Evolutionary conservation across 371 early-diverging fungal genomes (phyloP), one percentile per base, ranked within the genome.

Genomic region (Mucor indicus): DNA sequence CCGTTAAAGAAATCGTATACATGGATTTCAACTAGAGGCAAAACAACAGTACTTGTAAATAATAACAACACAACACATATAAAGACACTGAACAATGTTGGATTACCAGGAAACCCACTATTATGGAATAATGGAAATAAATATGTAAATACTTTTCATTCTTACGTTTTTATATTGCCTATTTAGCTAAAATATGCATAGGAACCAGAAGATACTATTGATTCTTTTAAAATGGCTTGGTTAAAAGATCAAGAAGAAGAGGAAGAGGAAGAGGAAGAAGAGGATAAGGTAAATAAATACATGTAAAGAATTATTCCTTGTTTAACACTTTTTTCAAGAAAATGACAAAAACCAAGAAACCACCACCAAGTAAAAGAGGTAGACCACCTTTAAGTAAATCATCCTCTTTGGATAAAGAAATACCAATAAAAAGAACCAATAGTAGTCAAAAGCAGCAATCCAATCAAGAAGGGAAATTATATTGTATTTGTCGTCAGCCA

Each of bases 401-500:
- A 17, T n/a, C 32, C 16, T 31, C 3, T 7, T 31, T 19, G 19
- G 10, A 22, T 9, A 22, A 27, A 29, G 31, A 35, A 41, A 25
- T 21, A 32, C n/a, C 8, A 16, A 41, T 16, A 35, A 17, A n/a
- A n/a, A n/a, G n/a, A n/a, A n/a, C n/a, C 32, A 11, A 15, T 13
- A 35, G 17, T 36, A 2, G 19, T 17, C 1, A 44, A 33, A 11
- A 41, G 16, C 17, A 8, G 16, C 9, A 32, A 17, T n/a, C 13
- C 24, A 7, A 23, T 3, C 10, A 17, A 1, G 42, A 51, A 23
- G 50, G 53, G 15, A 49, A 42, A 1, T 54, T 78, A 7, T 81
- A 81, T 43, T 84, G 84, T 45, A 60, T 79, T 29, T 84, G 84
- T 47, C 67, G 66, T 13, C 69, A 69, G 30, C 68, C 69, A 0